Evolutionary conservation across 495 filamentous ascomycete species (phyloP).

Genomic region (Aspergillus affinis): DNA sequence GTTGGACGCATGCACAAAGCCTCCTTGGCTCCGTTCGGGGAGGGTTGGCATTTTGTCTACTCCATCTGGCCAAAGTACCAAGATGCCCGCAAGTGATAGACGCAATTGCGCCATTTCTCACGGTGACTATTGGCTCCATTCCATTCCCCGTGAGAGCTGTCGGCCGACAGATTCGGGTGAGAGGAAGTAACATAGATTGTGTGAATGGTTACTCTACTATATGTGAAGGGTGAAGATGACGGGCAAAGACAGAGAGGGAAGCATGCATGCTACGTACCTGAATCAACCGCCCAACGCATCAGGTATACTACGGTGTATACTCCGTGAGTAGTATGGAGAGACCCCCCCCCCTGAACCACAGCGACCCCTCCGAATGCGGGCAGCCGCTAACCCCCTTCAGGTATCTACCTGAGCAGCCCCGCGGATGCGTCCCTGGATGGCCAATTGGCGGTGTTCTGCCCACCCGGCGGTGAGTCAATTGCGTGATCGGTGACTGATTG

Average conservation of each 20-base stretch:
- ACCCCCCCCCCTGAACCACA: no score
- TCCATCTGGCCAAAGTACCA: background rate
- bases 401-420: background rate
- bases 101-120: conserved; percentile 33
- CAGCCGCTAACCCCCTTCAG: conserved; percentile 26
- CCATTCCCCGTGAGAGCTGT: conserved; percentile 15
- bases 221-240: background rate
- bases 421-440: background rate
- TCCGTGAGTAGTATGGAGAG: no score
- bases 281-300: no score
- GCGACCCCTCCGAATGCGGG: background rate
- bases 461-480: conserved; percentile 33
- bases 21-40: background rate
- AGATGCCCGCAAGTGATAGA: conserved; percentile 16
- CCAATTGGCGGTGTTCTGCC: conserved; percentile 35
- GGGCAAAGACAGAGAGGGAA: background rate
- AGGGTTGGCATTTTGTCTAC: background rate
- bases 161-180: conserved; percentile 28
- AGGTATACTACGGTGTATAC: no score
- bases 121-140: conserved; percentile 32
- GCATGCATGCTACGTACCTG: no score
- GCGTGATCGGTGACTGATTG: conserved; percentile 33
- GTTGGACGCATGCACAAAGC: background rate
- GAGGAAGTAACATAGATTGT: background rate
- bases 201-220: background rate